These are phyloP conservation scores for Penicillium capsulatum DNA, from an alignment of 2,329 filamentous ascomycete genomes.

Conservation along the genomic window DNA sequence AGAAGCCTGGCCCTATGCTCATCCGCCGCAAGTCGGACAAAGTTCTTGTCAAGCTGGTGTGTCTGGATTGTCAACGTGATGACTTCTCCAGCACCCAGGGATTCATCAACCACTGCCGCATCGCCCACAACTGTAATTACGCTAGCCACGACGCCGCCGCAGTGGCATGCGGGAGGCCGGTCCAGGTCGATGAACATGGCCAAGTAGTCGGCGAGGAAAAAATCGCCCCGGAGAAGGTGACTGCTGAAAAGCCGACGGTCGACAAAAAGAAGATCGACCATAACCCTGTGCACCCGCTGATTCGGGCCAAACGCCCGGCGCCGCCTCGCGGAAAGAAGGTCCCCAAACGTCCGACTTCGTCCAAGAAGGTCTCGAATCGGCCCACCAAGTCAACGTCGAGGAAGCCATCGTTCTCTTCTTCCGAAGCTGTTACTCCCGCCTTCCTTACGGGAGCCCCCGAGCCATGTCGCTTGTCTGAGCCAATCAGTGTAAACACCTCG, in stretches of 20 bases:
- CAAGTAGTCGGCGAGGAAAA: constrained; percentile 45
- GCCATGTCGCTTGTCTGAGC: constrained; percentile 7
- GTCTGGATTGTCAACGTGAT: constrained; percentile 78
- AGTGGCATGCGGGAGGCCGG: constrained; percentile 75
- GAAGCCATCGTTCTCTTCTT: too few species aligned
- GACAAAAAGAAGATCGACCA: too few species aligned
- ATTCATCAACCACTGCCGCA: constrained; percentile 97
- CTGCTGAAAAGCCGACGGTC: too few species aligned
- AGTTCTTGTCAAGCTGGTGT: constrained; percentile 82
- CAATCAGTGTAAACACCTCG: constrained; percentile 29
- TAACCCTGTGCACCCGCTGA: constrained; percentile 61
- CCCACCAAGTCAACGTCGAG: constrained; percentile 20
- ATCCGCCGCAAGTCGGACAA: constrained; percentile 79
- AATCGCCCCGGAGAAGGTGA: too few species aligned
- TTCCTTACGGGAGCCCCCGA: background rate
- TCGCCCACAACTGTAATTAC: constrained; percentile 88
- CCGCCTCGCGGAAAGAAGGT: constrained; percentile 4
- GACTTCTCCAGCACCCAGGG: constrained; percentile 96
- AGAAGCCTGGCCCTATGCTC: constrained; percentile 76
- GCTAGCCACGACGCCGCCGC: constrained; percentile 95
- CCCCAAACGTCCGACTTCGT: constrained; percentile 4
- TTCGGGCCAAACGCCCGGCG: constrained; percentile 50
- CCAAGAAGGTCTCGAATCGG: constrained; percentile 17
- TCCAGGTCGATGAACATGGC: constrained; percentile 63
- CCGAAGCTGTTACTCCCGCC: constrained; percentile 26